A percentile compares a stretch with the other conserved stretches of the same genome.
Conservation (phyloP, 441 rosid species). For the Populus tomentosa region DNA sequence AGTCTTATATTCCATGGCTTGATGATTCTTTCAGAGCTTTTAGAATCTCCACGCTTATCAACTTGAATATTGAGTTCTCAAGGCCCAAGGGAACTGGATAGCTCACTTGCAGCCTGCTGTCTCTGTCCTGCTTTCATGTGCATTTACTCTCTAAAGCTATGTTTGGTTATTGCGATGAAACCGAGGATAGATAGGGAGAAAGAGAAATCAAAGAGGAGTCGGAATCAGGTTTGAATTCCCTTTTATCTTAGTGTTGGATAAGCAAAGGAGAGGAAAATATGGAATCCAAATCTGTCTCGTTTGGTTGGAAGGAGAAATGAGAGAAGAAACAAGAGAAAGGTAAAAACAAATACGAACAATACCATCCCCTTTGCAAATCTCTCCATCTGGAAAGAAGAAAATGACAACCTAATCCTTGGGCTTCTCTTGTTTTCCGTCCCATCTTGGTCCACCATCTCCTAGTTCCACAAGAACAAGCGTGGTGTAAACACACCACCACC, state of each 20-base stretch:
- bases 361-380: not conserved
- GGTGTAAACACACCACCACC: not conserved
- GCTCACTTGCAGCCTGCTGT: not conserved
- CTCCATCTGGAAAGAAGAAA: not conserved
- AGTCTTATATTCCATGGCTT: not conserved
- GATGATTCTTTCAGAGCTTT: not conserved
- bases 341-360: no score
- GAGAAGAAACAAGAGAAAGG: not conserved
- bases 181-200: not conserved
- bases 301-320: not conserved
- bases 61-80: not conserved
- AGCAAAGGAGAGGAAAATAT: not conserved
- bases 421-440: not conserved
- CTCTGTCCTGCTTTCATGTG: not conserved
- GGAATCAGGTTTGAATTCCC: not conserved
- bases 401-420: not conserved
- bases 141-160: not conserved
- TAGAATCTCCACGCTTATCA: not conserved
- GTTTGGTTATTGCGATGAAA: not conserved
- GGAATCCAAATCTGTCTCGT: not conserved
- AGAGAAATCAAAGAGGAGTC: not conserved
- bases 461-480: not conserved
- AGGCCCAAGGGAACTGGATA: not conserved
- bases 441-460: not conserved
- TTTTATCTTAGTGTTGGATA: not conserved